Conservation (phyloP, 2,329 filamentous ascomycete genomes). For the Diaporthe australafricana region DNA sequence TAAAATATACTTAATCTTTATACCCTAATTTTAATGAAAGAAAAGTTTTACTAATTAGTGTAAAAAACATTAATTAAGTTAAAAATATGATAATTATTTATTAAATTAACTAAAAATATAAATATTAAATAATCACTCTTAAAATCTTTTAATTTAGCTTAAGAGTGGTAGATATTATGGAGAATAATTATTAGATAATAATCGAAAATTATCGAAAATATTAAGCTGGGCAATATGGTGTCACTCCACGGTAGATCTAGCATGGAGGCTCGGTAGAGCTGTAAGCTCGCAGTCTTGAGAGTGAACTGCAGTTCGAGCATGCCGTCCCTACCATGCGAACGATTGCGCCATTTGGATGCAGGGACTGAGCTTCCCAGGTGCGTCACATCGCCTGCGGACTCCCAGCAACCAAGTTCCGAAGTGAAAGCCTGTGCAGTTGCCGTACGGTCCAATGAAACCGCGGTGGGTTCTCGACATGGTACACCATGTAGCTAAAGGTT, state of each 20-base stretch:
- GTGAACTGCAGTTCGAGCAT: neutral
- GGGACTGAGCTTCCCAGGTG: slow-evolving; percentile 23
- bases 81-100: neutral
- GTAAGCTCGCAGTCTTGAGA: neutral
- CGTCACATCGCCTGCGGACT: slow-evolving; percentile 27
- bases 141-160: neutral
- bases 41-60: no score
- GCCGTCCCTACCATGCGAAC: slow-evolving; percentile 5
- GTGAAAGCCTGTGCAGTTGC: slow-evolving; percentile 14
- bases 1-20: neutral
- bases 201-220: no score
- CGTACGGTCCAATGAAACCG: slow-evolving; percentile 5
- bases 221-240: no score
- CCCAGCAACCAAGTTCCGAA: slow-evolving; percentile 13
- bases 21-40: no score
- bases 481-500: slow-evolving; percentile 28
- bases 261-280: neutral
- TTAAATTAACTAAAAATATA: neutral
- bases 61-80: neutral
- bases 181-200: neutral
- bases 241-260: no score
- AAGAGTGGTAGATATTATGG: neutral
- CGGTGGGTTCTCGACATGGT: slow-evolving; percentile 25
- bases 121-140: neutral
- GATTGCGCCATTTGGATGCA: slow-evolving; percentile 20